A percentile compares a stretch with the other conserved stretches of the same genome.
phyloP scores from a whole-genome alignment of 2,329 filamentous ascomycete genomes.

The Herpomyces periplanetae region DNA sequence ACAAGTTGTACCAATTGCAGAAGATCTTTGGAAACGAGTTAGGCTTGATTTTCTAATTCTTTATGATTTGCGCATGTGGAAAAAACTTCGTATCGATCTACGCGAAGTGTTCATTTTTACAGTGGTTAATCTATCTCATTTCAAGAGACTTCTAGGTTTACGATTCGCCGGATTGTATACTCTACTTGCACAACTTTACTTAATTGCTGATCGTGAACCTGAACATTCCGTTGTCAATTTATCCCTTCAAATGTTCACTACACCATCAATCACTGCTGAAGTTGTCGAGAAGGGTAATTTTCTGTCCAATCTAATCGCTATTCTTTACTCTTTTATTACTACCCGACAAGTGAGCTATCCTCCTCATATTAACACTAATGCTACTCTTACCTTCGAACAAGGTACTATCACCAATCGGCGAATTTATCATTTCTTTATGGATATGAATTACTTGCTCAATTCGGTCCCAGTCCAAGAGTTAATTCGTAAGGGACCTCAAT shows the following conservation, averaged over 20 bases:
- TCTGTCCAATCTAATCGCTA: conserved; percentile 68
- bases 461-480: conserved; percentile 58
- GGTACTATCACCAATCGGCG: conserved; percentile 76
- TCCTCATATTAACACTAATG: conserved; percentile 46
- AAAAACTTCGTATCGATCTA: conserved; percentile 58
- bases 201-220: conserved; percentile 78
- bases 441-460: conserved; percentile 59
- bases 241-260: conserved; percentile 80
- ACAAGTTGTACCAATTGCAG: conserved; percentile 24
- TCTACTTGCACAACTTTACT: conserved; percentile 58
- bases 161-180: conserved; percentile 89
- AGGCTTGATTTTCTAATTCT: conserved; percentile 75
- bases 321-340: conserved; percentile 84
- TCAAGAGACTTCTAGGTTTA: conserved; percentile 68
- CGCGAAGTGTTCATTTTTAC: conserved; percentile 84
- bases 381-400: conserved; percentile 62
- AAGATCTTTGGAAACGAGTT: conserved; percentile 59
- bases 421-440: conserved; percentile 90
- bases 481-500: conserved; percentile 42
- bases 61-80: conserved; percentile 85
- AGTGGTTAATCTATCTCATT: conserved; percentile 70
- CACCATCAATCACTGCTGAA: conserved; percentile 78
- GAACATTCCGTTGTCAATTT: conserved; percentile 96
- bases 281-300: conserved; percentile 86
- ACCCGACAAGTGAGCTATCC: conserved; percentile 83